These are phyloP conservation scores for Chlorencoelia australis DNA, from an alignment of 2,329 filamentous ascomycete species.

Conservation along the genomic window DNA sequence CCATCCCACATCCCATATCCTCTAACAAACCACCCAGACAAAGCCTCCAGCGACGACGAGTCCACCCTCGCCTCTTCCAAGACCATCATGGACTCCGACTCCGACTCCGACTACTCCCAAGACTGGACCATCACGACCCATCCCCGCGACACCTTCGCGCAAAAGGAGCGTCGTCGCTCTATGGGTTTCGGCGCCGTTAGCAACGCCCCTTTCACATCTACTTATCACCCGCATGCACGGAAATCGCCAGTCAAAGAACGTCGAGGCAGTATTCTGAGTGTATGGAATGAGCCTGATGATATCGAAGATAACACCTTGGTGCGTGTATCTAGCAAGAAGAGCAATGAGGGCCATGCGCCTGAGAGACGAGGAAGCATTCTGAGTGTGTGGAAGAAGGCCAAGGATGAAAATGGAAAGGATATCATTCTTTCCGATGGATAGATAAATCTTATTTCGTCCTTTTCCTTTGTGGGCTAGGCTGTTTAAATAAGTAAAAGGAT, in stretches of 20 bases:
- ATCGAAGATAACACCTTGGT: background rate
- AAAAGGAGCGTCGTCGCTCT: conserved; percentile 2
- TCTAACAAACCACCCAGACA: too few relatives aligned
- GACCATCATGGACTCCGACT: too few relatives aligned
- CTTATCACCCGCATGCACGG: conserved; percentile 1
- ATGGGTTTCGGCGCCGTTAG: conserved; percentile 2
- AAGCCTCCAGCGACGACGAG: too few relatives aligned
- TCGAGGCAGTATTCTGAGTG: conserved; percentile 2
- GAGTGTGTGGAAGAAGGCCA: background rate
- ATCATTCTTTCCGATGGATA: conserved; percentile 3
- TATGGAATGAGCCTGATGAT: conserved; percentile 3
- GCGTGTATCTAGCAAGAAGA: conserved; percentile 2
- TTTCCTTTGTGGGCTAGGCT: too few relatives aligned
- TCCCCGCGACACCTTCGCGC: conserved; percentile 1
- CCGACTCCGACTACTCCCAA: conserved; percentile 7
- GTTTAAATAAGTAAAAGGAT: too few relatives aligned
- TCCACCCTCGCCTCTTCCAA: too few relatives aligned
- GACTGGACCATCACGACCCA: conserved; percentile 3
- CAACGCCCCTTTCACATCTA: conserved; percentile 3
- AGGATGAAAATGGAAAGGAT: conserved; percentile 4
- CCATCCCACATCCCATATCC: too few relatives aligned
- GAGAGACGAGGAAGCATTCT: conserved; percentile 2
- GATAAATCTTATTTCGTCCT: too few relatives aligned
- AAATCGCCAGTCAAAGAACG: background rate
- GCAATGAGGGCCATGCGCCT: background rate